These are phyloP conservation scores for Ceratocystis papillata DNA, from an alignment of 2,329 filamentous ascomycete species.

Conservation along the genomic window DNA sequence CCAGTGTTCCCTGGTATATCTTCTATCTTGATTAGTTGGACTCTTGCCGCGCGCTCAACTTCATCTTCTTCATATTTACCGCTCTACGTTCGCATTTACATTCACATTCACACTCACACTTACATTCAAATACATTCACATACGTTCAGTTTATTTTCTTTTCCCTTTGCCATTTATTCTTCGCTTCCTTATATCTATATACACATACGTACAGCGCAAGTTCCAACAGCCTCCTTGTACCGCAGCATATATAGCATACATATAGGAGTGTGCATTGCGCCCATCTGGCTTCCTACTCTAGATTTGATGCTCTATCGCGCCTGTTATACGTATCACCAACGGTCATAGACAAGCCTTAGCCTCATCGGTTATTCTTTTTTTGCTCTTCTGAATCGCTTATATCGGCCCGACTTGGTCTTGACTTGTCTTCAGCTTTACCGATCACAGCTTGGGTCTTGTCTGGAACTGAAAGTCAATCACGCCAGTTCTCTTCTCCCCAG, in stretches of 20 bases:
- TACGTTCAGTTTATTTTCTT: too few species aligned
- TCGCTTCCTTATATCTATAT: too few species aligned
- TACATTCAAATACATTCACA: too few species aligned
- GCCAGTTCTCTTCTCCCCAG: not conserved
- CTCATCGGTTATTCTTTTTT: conserved; percentile 10
- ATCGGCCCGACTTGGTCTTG: conserved; percentile 16
- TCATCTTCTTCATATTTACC: not conserved
- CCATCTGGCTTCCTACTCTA: not conserved
- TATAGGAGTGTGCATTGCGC: too few species aligned
- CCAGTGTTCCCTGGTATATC: not conserved
- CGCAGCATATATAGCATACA: too few species aligned
- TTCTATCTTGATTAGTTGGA: not conserved
- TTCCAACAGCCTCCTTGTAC: too few species aligned
- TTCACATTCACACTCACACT: too few species aligned
- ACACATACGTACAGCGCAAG: too few species aligned
- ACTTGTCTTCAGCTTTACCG: conserved; percentile 4
- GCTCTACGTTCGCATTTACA: not conserved
- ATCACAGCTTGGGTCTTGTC: not conserved
- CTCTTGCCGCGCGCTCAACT: not conserved
- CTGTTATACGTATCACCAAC: conserved; percentile 1
- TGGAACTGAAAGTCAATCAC: not conserved
- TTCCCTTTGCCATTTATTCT: too few species aligned
- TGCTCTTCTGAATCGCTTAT: conserved; percentile 13
- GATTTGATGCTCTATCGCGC: not conserved
- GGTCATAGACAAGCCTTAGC: conserved; percentile 2